Percentiles rank a stretch among this genome's conserved stretches.
Conservation (phyloP, 441 rosid genomes). For the Gossypium davidsonii region DNA sequence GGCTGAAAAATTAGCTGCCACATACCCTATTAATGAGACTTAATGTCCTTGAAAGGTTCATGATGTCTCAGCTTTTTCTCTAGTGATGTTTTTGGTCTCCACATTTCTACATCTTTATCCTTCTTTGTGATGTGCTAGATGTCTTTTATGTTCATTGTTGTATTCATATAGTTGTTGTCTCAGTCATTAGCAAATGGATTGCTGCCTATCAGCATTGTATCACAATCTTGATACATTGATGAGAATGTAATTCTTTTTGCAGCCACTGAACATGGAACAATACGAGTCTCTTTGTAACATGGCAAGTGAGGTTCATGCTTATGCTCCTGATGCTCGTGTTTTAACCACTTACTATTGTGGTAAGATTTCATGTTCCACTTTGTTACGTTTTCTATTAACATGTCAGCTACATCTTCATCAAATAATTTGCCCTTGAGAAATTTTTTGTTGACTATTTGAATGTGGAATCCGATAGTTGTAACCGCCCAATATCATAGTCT, state of each 20-base stretch:
- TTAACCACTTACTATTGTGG: constrained; percentile 91
- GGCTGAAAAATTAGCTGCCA: neutral
- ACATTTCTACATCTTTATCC: neutral
- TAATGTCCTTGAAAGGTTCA: neutral
- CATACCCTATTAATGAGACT: neutral
- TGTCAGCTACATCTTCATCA: neutral
- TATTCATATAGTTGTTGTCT: neutral
- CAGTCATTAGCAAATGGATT: neutral
- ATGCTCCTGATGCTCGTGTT: constrained; percentile 93
- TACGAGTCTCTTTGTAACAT: constrained; percentile 64
- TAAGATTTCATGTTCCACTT: constrained; percentile 24
- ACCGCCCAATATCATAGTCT: neutral
- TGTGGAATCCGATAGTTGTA: neutral
- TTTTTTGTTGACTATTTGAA: neutral
- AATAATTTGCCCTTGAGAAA: neutral
- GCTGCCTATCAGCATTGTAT: neutral
- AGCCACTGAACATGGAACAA: constrained; percentile 92
- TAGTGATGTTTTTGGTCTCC: neutral
- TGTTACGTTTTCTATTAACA: neutral
- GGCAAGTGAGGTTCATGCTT: constrained; percentile 80
- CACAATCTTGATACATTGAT: constrained; percentile 16
- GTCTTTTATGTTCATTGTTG: neutral
- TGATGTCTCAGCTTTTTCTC: neutral
- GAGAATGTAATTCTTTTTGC: constrained; percentile 25
- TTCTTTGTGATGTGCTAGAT: neutral